Evolutionary conservation across 345 rosid genomes (phyloP).

Genomic region (Rubroshorea leprosula): DNA sequence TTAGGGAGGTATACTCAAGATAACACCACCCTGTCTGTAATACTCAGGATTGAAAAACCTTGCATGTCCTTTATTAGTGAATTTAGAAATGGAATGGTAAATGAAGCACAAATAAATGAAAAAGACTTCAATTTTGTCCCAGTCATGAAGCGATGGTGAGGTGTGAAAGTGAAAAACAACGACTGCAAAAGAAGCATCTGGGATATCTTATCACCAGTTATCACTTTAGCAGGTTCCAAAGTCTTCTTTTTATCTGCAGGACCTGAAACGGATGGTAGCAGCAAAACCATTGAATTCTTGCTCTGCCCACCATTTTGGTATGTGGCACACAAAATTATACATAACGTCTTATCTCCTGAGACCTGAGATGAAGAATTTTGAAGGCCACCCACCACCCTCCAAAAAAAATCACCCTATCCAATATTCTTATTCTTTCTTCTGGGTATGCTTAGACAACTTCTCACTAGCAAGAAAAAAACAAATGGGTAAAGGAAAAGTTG

Average conservation of each 20-base stretch:
- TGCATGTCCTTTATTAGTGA: no score
- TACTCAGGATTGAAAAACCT: no score
- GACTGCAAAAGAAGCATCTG: constrained; percentile 8
- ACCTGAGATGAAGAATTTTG: constrained; percentile 16
- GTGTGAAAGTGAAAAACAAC: neutral
- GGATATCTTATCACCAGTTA: constrained; percentile 7
- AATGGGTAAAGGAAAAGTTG: constrained; percentile 9
- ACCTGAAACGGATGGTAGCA: constrained; percentile 10
- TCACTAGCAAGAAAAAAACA: constrained; percentile 9
- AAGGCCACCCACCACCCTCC: constrained; percentile 6
- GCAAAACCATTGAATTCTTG: constrained; percentile 9
- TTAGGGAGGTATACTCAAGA: neutral
- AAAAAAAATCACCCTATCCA: neutral
- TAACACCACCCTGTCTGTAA: no score
- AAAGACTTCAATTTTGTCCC: no score
- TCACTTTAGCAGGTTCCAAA: constrained; percentile 11
- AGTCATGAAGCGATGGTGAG: no score
- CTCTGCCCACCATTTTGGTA: constrained; percentile 2
- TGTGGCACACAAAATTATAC: neutral
- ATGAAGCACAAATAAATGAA: no score
- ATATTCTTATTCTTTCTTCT: constrained; percentile 32
- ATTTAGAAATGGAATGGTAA: no score
- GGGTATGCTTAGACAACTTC: constrained; percentile 23
- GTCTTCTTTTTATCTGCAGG: constrained; percentile 10
- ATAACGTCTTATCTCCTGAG: constrained; percentile 5